Percentiles rank a stretch among this genome's conserved stretches.
These are phyloP conservation scores for Novymonas esmeraldas DNA, from an alignment of 208 protist genomes.

Conservation along the genomic window DNA sequence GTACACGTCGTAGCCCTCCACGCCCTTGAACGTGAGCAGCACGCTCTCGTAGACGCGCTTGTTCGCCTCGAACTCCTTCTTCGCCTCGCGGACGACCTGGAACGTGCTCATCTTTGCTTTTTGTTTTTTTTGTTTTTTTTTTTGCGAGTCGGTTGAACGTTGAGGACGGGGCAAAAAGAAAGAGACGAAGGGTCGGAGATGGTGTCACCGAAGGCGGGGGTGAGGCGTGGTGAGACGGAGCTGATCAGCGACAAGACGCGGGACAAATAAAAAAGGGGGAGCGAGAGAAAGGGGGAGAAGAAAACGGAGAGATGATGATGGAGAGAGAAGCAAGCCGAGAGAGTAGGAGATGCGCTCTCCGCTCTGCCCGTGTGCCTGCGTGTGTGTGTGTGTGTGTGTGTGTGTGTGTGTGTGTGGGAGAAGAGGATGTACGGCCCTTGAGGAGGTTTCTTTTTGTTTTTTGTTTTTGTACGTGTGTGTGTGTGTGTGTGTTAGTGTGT, in stretches of 20 bases:
- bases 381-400: neutral
- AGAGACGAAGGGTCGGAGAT: too few species aligned
- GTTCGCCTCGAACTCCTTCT: constrained; percentile 42
- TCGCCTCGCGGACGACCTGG: constrained; percentile 38
- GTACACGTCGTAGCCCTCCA: constrained; percentile 65
- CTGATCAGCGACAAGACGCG: too few species aligned
- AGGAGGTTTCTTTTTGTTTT: too few species aligned
- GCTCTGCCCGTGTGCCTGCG: neutral
- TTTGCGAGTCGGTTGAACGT: too few species aligned
- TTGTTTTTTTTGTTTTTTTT: too few species aligned
- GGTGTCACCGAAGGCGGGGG: too few species aligned
- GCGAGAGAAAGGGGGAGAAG: constrained; percentile 12
- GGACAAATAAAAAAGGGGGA: neutral
- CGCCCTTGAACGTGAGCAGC: constrained; percentile 51
- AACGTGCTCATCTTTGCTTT: constrained; percentile 24
- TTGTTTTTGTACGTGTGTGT: constrained; percentile 6
- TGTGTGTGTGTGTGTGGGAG: constrained; percentile 2
- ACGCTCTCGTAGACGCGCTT: constrained; percentile 47
- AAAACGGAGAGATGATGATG: neutral
- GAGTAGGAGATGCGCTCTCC: neutral
- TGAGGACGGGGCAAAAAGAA: too few species aligned
- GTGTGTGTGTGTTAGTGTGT: constrained; percentile 1
- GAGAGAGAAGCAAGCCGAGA: neutral
- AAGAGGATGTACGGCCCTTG: too few species aligned
- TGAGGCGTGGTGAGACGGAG: too few species aligned